Evolutionary conservation across 352 stramenopile genomes (phyloP).

Genomic region (Globisporangium megalacanthum): DNA sequence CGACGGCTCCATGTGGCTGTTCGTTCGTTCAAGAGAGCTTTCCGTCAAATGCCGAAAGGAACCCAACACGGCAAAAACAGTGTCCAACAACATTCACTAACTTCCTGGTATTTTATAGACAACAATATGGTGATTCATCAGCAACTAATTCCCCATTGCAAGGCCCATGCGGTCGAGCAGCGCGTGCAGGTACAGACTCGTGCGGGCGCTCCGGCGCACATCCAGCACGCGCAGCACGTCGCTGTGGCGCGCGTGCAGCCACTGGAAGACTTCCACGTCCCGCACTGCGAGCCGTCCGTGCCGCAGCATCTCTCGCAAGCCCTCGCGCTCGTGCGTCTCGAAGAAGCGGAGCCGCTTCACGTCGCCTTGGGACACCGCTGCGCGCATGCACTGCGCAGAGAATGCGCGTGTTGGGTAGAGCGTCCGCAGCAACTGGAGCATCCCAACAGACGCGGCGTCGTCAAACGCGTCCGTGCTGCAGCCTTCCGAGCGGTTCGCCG

Average conservation of each 20-base stretch:
- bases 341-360: slow-evolving; percentile 7
- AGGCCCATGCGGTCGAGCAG: slow-evolving; percentile 4
- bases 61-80: too few species aligned
- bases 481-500: slow-evolving; percentile 8
- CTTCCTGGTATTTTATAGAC: not conserved
- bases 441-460: not conserved
- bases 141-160: not conserved
- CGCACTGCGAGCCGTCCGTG: not conserved
- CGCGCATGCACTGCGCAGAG: not conserved
- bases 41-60: not conserved
- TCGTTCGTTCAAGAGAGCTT: not conserved
- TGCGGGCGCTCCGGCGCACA: not conserved
- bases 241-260: slow-evolving; percentile 3
- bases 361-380: not conserved
- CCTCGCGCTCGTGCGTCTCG: not conserved
- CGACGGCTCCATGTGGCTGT: not conserved
- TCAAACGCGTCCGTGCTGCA: slow-evolving; percentile 12
- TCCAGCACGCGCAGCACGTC: not conserved
- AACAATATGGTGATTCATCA: not conserved
- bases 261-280: slow-evolving; percentile 9
- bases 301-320: not conserved
- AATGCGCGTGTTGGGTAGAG: not conserved
- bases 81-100: not conserved
- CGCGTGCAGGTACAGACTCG: slow-evolving; percentile 2
- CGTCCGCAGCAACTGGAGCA: slow-evolving; percentile 8